These are phyloP conservation scores for Picea glauca DNA, from an alignment of 75 land plant species.

Conservation along the genomic window DNA sequence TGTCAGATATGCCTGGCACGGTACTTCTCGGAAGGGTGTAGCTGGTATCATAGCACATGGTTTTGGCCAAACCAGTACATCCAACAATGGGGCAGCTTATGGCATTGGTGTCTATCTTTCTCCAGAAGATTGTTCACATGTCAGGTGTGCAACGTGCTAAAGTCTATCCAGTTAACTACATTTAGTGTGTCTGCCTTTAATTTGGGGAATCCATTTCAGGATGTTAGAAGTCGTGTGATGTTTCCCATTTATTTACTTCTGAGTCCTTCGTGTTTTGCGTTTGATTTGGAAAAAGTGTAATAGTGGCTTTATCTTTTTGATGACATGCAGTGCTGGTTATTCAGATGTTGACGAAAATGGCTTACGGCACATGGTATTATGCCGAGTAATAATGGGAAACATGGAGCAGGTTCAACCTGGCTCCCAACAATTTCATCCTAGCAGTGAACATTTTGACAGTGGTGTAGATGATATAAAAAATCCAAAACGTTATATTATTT, in stretches of 20 bases:
- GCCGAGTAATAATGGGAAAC: slow-evolving; percentile 67
- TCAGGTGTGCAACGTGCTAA: slow-evolving; percentile 32
- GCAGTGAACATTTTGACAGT: slow-evolving; percentile 61
- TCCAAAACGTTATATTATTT: slow-evolving; percentile 58
- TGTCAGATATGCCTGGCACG: slow-evolving; percentile 69
- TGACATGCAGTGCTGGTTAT: slow-evolving; percentile 30
- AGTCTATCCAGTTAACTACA: slow-evolving; percentile 16
- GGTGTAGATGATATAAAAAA: slow-evolving; percentile 66
- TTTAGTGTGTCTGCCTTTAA: slow-evolving; percentile 21
- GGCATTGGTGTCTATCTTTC: slow-evolving; percentile 71
- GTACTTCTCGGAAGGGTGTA: slow-evolving; percentile 37
- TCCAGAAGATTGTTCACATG: slow-evolving; percentile 31
- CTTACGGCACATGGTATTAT: slow-evolving; percentile 49
- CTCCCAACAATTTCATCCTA: slow-evolving; percentile 60
- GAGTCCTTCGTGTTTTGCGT: background rate
- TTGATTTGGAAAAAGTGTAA: slow-evolving; percentile 24
- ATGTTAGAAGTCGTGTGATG: slow-evolving; percentile 21
- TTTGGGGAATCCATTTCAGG: slow-evolving; percentile 17
- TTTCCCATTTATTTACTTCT: background rate
- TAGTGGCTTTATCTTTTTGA: slow-evolving; percentile 12
- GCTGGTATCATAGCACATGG: slow-evolving; percentile 48
- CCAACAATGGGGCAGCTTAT: slow-evolving; percentile 27
- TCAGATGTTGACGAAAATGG: slow-evolving; percentile 67
- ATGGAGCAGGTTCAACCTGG: slow-evolving; percentile 48
- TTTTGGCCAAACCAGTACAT: slow-evolving; percentile 41